phyloP scores from a whole-genome alignment of 495 filamentous ascomycete species.

The Penicillium pancosmium region DNA sequence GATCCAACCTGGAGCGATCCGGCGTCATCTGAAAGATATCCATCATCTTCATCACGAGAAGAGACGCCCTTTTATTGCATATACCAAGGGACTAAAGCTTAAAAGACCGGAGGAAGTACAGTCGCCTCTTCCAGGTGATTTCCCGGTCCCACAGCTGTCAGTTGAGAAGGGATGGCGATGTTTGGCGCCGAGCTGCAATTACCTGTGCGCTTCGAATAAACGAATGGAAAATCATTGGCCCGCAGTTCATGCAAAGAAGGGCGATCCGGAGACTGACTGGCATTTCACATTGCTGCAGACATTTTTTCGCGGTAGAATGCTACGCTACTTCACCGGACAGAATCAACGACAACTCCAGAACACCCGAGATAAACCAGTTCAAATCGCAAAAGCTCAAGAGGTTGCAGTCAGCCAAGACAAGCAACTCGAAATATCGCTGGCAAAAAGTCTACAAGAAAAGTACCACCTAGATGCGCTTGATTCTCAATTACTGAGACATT shows the following conservation, averaged over 20 bases:
- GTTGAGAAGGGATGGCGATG: slow-evolving; percentile 34
- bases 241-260: slow-evolving; percentile 19
- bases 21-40: slow-evolving; percentile 43
- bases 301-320: slow-evolving; percentile 32
- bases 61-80: slow-evolving; percentile 29
- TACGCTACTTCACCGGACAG: slow-evolving; percentile 30
- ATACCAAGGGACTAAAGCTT: slow-evolving; percentile 24
- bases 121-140: slow-evolving; percentile 20
- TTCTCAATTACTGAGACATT: slow-evolving; percentile 20
- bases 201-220: slow-evolving; percentile 33
- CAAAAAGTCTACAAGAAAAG: slow-evolving; percentile 8
- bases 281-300: slow-evolving; percentile 24
- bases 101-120: slow-evolving; percentile 23
- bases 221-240: slow-evolving; percentile 38
- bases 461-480: slow-evolving; percentile 19
- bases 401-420: neutral
- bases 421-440: neutral
- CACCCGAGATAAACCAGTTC: neutral
- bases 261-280: slow-evolving; percentile 15
- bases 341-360: neutral
- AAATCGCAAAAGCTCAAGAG: neutral
- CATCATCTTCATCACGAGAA: slow-evolving; percentile 31
- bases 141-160: slow-evolving; percentile 34
- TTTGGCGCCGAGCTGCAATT: slow-evolving; percentile 18
- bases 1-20: slow-evolving; percentile 36